Base-by-base conservation (phyloP, 768 basidiomycete species). In the Lactarius evosmus region DNA sequence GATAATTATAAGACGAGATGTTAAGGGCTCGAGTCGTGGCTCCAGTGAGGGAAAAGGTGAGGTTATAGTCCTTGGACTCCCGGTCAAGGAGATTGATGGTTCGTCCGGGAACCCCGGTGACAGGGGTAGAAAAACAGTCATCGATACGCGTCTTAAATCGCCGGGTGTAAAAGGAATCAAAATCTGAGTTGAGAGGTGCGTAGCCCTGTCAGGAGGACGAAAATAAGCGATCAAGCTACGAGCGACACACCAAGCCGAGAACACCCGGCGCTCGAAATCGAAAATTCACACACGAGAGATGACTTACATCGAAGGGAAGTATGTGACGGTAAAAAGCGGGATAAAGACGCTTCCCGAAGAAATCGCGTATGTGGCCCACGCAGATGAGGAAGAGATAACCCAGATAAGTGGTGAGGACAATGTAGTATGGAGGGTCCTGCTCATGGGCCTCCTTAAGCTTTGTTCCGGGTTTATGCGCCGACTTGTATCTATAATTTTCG, bases 81-180 rank as follows among this genome's bases (percentile, higher is more conserved):
- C 96, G 90, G 77, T 98, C 93, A 56, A 93, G 83, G 61, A 91
- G 81, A 50, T 86, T 75, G 71, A 97, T 91, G 29, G 95, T 95
- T 54, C 97, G 93, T 5, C 95, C 96, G 4, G 97, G 93, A 33
- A 98, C 96, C 36, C 94, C 93, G 0, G 96, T 97, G 58, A 92
- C 85, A 17, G 96, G 96, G 62, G 92, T 86, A 1, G 88, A 85
- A 78, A 98, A 98, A 72, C 94, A 96, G 72, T 98, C 95, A 70
- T 97, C 95, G 77, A 98, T 88, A 60, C 96, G 93, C 12, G 83
- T 80, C 74, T 98, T 98, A 68, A 98, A 84, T 4, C 95, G 89
- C 56, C 96, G 93, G 64, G 95, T 96, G 81, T 98, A 98, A 79
- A 98, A 99, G 7, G 97, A 98, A 75, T 98, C 96, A 69, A 98